Conservation (phyloP, 306 rosid species). For the Malus domestica region ASM211411v1 NC_041798.1:32940001-32940500, state of each 20-base stretch:
- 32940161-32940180: slow-evolving; percentile 34
- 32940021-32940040: slow-evolving; percentile 44
- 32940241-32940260: slow-evolving; percentile 24
- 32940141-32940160: slow-evolving; percentile 30
- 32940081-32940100: slow-evolving; percentile 50
- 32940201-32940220: slow-evolving; percentile 78
- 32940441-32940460: slow-evolving; percentile 55
- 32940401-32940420: slow-evolving; percentile 72
- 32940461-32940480: slow-evolving; percentile 53
- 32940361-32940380: slow-evolving; percentile 70
- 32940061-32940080: slow-evolving; percentile 58
- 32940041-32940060: slow-evolving; percentile 22
- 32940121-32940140: slow-evolving; percentile 47
- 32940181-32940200: slow-evolving; percentile 49
- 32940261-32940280: slow-evolving; percentile 65
- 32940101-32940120: slow-evolving; percentile 43
- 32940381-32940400: slow-evolving; percentile 53
- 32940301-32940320: slow-evolving; percentile 84
- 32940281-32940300: slow-evolving; percentile 40
- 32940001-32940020: slow-evolving; percentile 31
- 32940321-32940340: slow-evolving; percentile 82
- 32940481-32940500: slow-evolving; percentile 45
- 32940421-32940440: slow-evolving; percentile 51
- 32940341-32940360: slow-evolving; percentile 54
- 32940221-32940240: slow-evolving; percentile 37